Base-by-base conservation (phyloP, 2,329 filamentous ascomycete genomes). In the Nemania bipapillata region DNA sequence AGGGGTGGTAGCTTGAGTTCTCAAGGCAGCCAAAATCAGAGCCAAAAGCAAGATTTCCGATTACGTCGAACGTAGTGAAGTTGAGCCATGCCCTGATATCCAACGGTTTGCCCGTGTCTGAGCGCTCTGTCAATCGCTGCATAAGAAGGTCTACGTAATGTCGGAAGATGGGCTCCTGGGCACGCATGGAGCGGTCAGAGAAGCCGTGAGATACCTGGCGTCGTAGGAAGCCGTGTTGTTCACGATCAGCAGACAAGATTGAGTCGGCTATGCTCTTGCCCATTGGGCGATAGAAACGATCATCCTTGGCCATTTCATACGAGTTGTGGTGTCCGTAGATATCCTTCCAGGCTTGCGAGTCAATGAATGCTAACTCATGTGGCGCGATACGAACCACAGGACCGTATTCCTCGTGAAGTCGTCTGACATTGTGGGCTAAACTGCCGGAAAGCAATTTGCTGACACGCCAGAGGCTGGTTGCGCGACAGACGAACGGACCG, bases 51-150 rank as follows among this genome's bases (percentile, higher is more conserved):
- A 75, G 68, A 49, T 74, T 67, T 11, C 72, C 71, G 47, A 75
- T 74, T 5, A 74, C 59, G 47, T 75, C 73, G 26, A 75, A 75
- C 3, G 73, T 74, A 4, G 68, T 72, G 20, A 62, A 74, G 28
- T 72, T 72, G 26, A 63, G 65, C 68, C 70, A 73, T 2, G 62
- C 56, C 9, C 30, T 60, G 15, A 72, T 66, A 45, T 72, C 54
- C 12, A 66, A 8, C 3, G 63, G 49, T 26, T 63, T 22, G 22
- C n/a, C 61, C 1, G 32, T 50, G 9, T 37, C 24, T 30, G 52
- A 20, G 15, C 32, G 42, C 20, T 72, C 66, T n/a, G 45, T 28
- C 0, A 75, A 56, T 28, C 65, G 30, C 42, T 60, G 24, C 12
- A 73, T 63, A 50, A 76, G 69, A 3, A 71, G 66, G 52, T 73